Evolutionary conservation across 805 yeast genomes (phyloP), one percentile per base, ranked within the genome.

Genomic region (Ogataea angusta): DNA sequence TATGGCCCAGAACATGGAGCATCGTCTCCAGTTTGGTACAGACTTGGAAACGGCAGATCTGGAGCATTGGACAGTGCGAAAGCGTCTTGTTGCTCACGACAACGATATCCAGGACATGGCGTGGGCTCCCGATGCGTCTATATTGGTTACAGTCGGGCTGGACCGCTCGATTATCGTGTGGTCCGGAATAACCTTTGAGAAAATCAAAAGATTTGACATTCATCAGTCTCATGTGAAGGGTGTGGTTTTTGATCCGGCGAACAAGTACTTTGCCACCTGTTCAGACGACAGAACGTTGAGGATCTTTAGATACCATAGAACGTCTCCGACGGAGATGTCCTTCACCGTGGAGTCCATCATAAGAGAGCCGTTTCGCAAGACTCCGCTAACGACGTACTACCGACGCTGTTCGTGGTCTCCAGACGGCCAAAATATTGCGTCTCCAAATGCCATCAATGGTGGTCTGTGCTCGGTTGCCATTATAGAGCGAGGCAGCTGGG

Each of bases 41-140:
- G 48, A 42, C 5, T 35, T 51, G 23, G 73, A 80, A 39, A 82
- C 77, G 35, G 69, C 71, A 1, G 96, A 89, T 52, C 56, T 78
- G 40, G 99, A 91, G 62, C 95, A 86, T 53, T 91, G 99, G 99
- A 81, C 91, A 1, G 97, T 91, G 1, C 68, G 96, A 14, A 87
- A 87, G 54, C 75, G 98, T 54, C 73, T 89, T 12, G 96, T 88
- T 14, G 99, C 97, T 1, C 99, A 93, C 62, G 98, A 93, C 49
- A 93, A 91, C 58, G 99, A 93, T 67, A 86, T 93, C 36, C 99
- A 93, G 61, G 99, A 93, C 63, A 82, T 93, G 51, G 95, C 96
- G 30, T 93, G 99, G 98, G 85, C 96, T 2, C 97, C 98, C 0
- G 98, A 91, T 58, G 85, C 95, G 4, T 77, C 87, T 26, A 77